phyloP scores from a whole-genome alignment of 257 asterid genomes.

The Solanum ossicruentum region DNA sequence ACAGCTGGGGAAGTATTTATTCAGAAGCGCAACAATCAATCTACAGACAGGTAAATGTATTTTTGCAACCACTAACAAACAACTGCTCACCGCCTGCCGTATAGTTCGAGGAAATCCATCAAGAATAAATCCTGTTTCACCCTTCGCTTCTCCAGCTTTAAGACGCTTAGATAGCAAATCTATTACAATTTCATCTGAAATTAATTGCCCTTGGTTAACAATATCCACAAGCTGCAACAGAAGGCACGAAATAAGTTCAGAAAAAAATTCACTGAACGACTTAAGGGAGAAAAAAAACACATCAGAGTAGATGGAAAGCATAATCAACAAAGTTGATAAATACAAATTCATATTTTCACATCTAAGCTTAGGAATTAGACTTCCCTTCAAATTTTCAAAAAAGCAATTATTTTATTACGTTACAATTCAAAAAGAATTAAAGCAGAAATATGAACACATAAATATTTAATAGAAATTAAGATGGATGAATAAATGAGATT shows the following conservation, averaged over 20 bases:
- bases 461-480: not conserved
- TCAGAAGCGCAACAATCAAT: not conserved
- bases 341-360: not conserved
- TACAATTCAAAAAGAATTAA: not conserved
- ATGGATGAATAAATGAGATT: not conserved
- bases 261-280: not conserved
- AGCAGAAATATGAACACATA: not conserved
- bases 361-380: not conserved
- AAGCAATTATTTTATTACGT: not conserved
- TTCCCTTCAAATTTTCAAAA: not conserved
- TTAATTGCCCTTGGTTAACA: constrained; percentile 74
- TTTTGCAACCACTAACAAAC: not conserved
- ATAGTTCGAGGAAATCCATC: constrained; percentile 99
- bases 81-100: constrained; percentile 77
- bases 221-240: constrained; percentile 68
- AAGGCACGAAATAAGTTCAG: constrained; percentile 4
- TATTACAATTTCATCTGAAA: constrained; percentile 84
- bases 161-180: constrained; percentile 79
- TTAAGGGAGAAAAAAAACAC: not conserved
- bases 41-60: not conserved
- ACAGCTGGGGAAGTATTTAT: not conserved
- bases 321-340: not conserved
- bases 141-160: constrained; percentile 65
- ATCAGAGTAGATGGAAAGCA: not conserved
- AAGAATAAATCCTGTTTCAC: constrained; percentile 84